phyloP scores from a whole-genome alignment of 2,329 filamentous ascomycete genomes.

The Sporothrix mexicana region DNA sequence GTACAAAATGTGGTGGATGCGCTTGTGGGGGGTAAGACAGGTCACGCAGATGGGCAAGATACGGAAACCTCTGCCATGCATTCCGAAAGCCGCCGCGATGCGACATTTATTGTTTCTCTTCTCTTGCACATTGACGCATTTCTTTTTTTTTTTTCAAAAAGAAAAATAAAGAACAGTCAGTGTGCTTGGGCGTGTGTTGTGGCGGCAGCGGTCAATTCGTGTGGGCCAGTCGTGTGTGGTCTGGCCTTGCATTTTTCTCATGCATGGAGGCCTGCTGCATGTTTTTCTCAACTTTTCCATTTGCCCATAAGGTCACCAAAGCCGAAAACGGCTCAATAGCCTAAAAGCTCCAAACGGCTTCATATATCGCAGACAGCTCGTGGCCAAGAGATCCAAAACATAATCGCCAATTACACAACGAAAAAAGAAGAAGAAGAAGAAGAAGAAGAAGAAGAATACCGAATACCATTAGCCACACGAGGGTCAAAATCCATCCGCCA shows the following conservation, averaged over 20 bases:
- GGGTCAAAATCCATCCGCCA: background rate
- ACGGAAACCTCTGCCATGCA: background rate
- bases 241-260: background rate
- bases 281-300: background rate
- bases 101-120: background rate
- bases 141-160: background rate
- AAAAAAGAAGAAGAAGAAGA: background rate
- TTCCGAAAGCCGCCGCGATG: slow-evolving; percentile 10
- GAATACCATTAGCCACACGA: too few relatives aligned
- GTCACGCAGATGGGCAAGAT: background rate
- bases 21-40: slow-evolving; percentile 3
- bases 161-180: too few relatives aligned
- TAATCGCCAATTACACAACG: too few relatives aligned
- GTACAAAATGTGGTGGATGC: too few relatives aligned
- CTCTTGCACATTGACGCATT: background rate
- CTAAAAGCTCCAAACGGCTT: background rate
- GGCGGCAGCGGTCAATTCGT: background rate
- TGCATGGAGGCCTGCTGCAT: background rate
- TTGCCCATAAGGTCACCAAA: background rate
- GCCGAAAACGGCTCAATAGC: background rate
- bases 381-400: background rate
- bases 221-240: background rate
- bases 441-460: too few relatives aligned
- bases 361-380: background rate
- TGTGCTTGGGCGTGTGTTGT: background rate